phyloP scores from a whole-genome alignment of 371 early-diverging fungal genomes.

The Rhizomucor pusillus region DNA sequence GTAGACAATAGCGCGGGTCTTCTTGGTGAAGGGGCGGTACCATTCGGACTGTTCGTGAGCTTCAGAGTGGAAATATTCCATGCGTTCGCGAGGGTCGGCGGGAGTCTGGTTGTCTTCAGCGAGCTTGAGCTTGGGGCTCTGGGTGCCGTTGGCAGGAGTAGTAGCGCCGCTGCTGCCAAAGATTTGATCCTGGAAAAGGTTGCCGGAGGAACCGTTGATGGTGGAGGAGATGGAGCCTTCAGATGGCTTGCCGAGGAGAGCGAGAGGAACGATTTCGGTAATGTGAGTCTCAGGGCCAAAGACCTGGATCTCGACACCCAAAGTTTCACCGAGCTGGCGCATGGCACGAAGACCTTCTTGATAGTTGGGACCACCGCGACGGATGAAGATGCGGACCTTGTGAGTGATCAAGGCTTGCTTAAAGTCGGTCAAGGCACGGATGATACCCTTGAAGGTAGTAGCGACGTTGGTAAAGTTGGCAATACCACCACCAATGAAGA shows the following conservation, averaged over 20 bases:
- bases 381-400: slow-evolving; percentile 91
- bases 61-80: slow-evolving; percentile 49
- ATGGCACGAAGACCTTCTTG: slow-evolving; percentile 97
- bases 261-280: slow-evolving; percentile 96
- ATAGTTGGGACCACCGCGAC: slow-evolving; percentile 98
- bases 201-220: slow-evolving; percentile 55
- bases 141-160: slow-evolving; percentile 26
- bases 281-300: slow-evolving; percentile 98
- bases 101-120: slow-evolving; percentile 40
- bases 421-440: slow-evolving; percentile 91
- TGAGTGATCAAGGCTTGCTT: slow-evolving; percentile 82
- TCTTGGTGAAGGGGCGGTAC: slow-evolving; percentile 84
- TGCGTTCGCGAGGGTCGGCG: slow-evolving; percentile 50
- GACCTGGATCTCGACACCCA: slow-evolving; percentile 93
- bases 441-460: slow-evolving; percentile 98
- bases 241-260: slow-evolving; percentile 65
- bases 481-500: slow-evolving; percentile 98
- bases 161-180: slow-evolving; percentile 43
- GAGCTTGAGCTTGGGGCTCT: slow-evolving; percentile 34
- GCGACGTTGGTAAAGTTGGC: slow-evolving; percentile 99
- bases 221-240: slow-evolving; percentile 16
- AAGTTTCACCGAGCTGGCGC: slow-evolving; percentile 88
- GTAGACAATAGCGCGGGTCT: slow-evolving; percentile 91
- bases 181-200: slow-evolving; percentile 63
- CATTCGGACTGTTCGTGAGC: slow-evolving; percentile 40